Evolutionary conservation across 2,329 filamentous ascomycete species (phyloP).

Genomic region (Simplicillium aogashimaense): DNA sequence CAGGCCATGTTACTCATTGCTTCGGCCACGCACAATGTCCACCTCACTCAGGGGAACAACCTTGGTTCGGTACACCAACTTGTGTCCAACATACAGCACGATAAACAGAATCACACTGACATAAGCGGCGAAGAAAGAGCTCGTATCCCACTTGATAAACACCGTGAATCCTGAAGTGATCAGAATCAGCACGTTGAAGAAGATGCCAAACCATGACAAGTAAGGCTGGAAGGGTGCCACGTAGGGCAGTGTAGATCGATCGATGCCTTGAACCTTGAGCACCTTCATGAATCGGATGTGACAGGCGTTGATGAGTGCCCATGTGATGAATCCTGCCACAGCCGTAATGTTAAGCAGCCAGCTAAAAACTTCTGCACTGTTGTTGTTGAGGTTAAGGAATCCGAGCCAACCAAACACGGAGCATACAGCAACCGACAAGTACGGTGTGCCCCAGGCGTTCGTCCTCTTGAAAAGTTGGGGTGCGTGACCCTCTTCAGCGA

Average conservation of each 20-base stretch:
- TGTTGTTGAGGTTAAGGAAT: slow-evolving; percentile 55
- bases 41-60: slow-evolving; percentile 24
- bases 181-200: slow-evolving; percentile 54
- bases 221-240: slow-evolving; percentile 52
- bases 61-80: slow-evolving; percentile 33
- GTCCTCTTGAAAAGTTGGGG: slow-evolving; percentile 49
- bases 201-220: slow-evolving; percentile 54
- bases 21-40: slow-evolving; percentile 19
- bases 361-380: slow-evolving; percentile 53
- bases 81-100: slow-evolving; percentile 51
- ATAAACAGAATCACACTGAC: slow-evolving; percentile 55
- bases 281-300: slow-evolving; percentile 58
- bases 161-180: slow-evolving; percentile 60
- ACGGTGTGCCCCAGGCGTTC: slow-evolving; percentile 53
- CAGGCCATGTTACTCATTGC: neutral
- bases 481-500: slow-evolving; percentile 55
- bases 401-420: slow-evolving; percentile 52
- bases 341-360: slow-evolving; percentile 66
- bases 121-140: slow-evolving; percentile 55
- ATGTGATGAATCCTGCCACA: slow-evolving; percentile 60
- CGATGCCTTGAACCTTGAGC: slow-evolving; percentile 44
- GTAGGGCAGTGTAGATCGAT: slow-evolving; percentile 49
- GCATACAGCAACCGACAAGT: slow-evolving; percentile 43
- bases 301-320: slow-evolving; percentile 55
- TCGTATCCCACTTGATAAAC: slow-evolving; percentile 53